Conservation (phyloP, 805 yeast genomes). For the Candida incommunis region DNA sequence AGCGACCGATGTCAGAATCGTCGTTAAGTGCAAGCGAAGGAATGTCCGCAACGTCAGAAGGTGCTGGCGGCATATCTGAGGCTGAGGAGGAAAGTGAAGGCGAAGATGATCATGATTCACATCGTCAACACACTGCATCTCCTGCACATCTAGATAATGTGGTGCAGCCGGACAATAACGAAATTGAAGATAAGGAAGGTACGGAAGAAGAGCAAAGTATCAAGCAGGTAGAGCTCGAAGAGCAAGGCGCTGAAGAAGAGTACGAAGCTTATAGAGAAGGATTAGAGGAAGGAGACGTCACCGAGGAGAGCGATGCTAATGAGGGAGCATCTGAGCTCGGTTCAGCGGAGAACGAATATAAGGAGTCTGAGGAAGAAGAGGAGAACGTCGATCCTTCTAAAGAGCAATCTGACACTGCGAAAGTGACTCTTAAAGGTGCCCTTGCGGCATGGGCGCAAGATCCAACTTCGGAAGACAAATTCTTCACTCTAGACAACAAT, state of each 20-base stretch:
- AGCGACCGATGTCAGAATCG: neutral
- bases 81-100: neutral
- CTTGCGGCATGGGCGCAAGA: neutral
- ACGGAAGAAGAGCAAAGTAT: neutral
- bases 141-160: neutral
- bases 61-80: neutral
- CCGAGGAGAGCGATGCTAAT: neutral
- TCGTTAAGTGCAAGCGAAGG: neutral
- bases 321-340: neutral
- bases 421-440: neutral
- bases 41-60: neutral
- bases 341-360: neutral
- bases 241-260: neutral
- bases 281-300: neutral
- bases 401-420: neutral
- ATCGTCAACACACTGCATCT: neutral
- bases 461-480: neutral
- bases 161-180: neutral
- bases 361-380: neutral
- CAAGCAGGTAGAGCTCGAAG: constrained; percentile 1
- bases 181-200: neutral
- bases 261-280: neutral
- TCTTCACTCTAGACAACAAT: neutral
- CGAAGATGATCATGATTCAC: neutral
- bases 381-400: neutral